Evolutionary conservation across 2,329 filamentous ascomycete species (phyloP), one percentile per base, ranked within the genome.

Genomic region (Fusarium sp.): DNA sequence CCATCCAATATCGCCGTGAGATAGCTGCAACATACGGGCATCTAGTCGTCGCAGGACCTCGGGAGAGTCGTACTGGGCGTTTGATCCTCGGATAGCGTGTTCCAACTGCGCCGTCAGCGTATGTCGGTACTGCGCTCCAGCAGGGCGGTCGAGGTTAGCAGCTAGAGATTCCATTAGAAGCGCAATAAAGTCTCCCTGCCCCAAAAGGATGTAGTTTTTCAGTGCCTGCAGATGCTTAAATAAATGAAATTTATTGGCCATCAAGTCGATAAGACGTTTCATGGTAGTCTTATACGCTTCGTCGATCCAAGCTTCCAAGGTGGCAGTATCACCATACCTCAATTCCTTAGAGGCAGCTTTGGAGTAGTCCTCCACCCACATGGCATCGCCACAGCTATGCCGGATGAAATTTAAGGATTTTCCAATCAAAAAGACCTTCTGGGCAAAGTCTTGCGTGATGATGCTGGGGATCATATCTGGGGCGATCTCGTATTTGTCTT

Each of bases 321-420:
- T 96, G 0, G 93, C 93, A 9, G 94, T 97, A 78, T 98, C 95
- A 50, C 94, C 94, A 75, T 99, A 98, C 48, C 89, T 88, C 33
- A 99, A 85, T 78, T 97, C 93, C 78, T 96, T 96, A 11, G 94
- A 97, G 2, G 94, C 92, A 49, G 90, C 91, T 76, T 96, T 97
- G 27, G 94, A 97, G 80, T 99, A 98, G 32, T 90, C 90, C 75
- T 97, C 94, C 3, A 99, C 96, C 96, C 96, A 99, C 32, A 90
- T 88, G 23, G 94, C 93, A 77, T 99, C 96, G 10, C 91, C 91
- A 76, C 96, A 99, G 71, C 94, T 95, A 78, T 97, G 94, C 23
- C 96, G 90, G 76, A 99, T 97, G 79, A 99, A 99, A 79, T 99
- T 99, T 55, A 99, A 85, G 6, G 94, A 97, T 78, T 99, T 99